Conservation (phyloP, 371 early-diverging fungal species). For the Mucor racemosus region DNA sequence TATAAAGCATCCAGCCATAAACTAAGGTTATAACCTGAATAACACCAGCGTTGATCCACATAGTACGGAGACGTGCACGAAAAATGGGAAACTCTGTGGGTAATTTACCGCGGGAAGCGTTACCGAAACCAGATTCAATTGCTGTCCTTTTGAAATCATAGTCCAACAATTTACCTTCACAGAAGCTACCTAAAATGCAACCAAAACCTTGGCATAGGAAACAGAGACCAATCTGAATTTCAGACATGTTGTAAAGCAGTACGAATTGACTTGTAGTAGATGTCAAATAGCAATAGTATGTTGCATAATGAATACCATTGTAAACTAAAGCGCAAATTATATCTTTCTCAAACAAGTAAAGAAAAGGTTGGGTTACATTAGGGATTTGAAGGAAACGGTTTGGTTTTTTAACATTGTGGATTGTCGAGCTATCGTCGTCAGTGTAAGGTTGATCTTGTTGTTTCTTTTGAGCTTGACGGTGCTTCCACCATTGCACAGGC, state of each 20-base stretch:
- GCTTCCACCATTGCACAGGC: conserved; percentile 26
- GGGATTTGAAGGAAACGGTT: conserved; percentile 3
- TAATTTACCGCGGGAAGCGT: conserved; percentile 3
- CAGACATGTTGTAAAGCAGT: conserved; percentile 26
- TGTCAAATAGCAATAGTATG: conserved; percentile 29
- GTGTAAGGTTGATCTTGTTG: not conserved
- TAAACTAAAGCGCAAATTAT: conserved; percentile 16
- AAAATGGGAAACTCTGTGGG: conserved; percentile 21
- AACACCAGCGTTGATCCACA: conserved; percentile 29
- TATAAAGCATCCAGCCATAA: conserved; percentile 40
- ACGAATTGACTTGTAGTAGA: conserved; percentile 33
- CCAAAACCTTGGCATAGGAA: conserved; percentile 40
- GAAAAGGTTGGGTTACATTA: conserved; percentile 23
- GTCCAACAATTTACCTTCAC: conserved; percentile 36
- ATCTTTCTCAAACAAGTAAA: conserved; percentile 26
- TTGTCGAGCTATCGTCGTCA: not conserved
- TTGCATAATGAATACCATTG: conserved; percentile 19
- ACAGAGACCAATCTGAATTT: conserved; percentile 42
- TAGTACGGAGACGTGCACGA: conserved; percentile 32
- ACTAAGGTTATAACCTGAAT: conserved; percentile 23
- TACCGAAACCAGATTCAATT: conserved; percentile 14
- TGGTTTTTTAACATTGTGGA: not conserved
- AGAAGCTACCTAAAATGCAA: conserved; percentile 33
- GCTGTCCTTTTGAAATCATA: conserved; percentile 34
- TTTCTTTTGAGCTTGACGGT: not conserved